Evolutionary conservation across 2,329 filamentous ascomycete genomes (phyloP).

Genomic region (Nigrospora sphaerica): DNA sequence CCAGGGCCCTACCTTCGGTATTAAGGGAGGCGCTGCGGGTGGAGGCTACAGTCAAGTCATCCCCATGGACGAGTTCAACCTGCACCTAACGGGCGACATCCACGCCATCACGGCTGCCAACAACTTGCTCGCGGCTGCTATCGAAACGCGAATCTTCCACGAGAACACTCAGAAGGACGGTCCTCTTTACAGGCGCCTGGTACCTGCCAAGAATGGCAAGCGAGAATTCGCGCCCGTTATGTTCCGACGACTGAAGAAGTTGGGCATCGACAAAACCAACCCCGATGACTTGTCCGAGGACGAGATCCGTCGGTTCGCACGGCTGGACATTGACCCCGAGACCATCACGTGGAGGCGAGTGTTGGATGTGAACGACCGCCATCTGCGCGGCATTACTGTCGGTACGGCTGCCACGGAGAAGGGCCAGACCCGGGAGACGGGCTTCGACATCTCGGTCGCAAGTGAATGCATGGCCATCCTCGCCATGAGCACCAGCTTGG

Average conservation of each 20-base stretch:
- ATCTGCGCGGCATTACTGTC: conserved; percentile 82
- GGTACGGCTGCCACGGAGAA: conserved; percentile 87
- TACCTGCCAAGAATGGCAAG: conserved; percentile 85
- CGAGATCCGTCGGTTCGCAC: conserved; percentile 81
- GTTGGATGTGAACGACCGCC: conserved; percentile 93
- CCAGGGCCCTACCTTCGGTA: conserved; percentile 95
- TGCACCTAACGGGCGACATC: conserved; percentile 95
- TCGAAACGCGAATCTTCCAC: conserved; percentile 97
- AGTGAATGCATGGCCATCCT: conserved; percentile 98
- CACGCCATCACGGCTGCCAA: conserved; percentile 96
- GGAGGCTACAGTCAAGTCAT: conserved; percentile 99
- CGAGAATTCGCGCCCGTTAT: conserved; percentile 82
- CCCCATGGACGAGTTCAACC: conserved; percentile 99
- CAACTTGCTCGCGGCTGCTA: conserved; percentile 91
- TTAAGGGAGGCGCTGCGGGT: conserved; percentile 95
- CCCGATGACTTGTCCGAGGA: conserved; percentile 86
- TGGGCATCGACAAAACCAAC: conserved; percentile 92
- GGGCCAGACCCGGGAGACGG: conserved; percentile 79
- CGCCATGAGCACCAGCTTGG: conserved; percentile 79
- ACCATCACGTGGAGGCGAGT: conserved; percentile 98
- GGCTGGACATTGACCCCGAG: conserved; percentile 90
- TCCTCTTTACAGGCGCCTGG: conserved; percentile 77
- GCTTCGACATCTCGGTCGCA: conserved; percentile 96
- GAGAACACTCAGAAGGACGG: conserved; percentile 92
- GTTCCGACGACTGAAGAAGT: conserved; percentile 88